phyloP scores from a whole-genome alignment of 176 grass and related monocot species.

The Phoenix dactylifera region DNA sequence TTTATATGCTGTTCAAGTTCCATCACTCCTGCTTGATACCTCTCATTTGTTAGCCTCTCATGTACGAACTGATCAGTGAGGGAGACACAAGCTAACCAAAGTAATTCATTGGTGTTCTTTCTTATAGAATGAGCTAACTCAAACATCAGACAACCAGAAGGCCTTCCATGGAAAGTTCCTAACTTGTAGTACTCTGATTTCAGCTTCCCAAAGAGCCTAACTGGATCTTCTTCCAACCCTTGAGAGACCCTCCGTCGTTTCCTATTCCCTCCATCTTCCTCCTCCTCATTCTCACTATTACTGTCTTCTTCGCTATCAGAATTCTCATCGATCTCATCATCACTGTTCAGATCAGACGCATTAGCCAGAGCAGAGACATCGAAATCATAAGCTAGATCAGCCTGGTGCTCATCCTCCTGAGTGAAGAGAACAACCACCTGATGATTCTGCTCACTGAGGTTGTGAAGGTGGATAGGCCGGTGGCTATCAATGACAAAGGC shows the following conservation, averaged over 20 bases:
- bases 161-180: constrained; percentile 87
- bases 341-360: constrained; percentile 55
- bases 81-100: constrained; percentile 84
- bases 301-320: constrained; percentile 24
- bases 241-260: constrained; percentile 31
- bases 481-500: constrained; percentile 72
- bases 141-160: constrained; percentile 83
- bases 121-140: constrained; percentile 66
- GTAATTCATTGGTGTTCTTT: constrained; percentile 77
- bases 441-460: constrained; percentile 50
- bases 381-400: constrained; percentile 74
- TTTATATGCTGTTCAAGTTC: constrained; percentile 94
- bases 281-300: constrained; percentile 40
- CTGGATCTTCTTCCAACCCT: constrained; percentile 39
- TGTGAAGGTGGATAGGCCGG: constrained; percentile 75
- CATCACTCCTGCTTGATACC: constrained; percentile 77
- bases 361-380: constrained; percentile 68
- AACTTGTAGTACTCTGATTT: constrained; percentile 75
- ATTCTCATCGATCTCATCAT: constrained; percentile 25
- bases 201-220: constrained; percentile 50
- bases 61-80: constrained; percentile 92
- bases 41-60: constrained; percentile 83
- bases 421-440: constrained; percentile 72
- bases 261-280: constrained; percentile 19
- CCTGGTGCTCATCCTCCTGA: constrained; percentile 58